Evolutionary conservation across 768 basidiomycete genomes (phyloP).

Genomic region (Lentinula aciculospora): DNA sequence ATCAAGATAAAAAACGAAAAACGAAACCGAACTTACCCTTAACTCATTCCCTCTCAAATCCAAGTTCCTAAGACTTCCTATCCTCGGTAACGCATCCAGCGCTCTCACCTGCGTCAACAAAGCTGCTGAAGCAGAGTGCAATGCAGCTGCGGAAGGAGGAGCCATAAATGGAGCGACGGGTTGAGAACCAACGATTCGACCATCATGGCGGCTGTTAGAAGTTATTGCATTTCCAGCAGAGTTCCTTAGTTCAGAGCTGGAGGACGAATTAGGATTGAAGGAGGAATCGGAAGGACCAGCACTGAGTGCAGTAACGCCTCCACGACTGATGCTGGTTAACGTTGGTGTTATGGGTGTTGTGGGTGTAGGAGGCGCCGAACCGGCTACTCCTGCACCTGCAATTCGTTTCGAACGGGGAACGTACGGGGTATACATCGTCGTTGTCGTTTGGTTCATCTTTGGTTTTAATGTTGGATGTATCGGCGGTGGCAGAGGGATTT

Average conservation of each 20-base stretch:
- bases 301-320: background rate
- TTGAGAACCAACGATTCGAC: background rate
- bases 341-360: background rate
- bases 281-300: background rate
- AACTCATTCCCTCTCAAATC: slow-evolving; percentile 94
- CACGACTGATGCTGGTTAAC: background rate
- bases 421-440: slow-evolving; percentile 84
- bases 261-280: too few relatives aligned
- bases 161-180: too few relatives aligned
- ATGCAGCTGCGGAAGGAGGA: background rate
- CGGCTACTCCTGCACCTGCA: slow-evolving; percentile 10
- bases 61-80: slow-evolving; percentile 83
- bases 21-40: slow-evolving; percentile 36
- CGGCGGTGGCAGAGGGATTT: slow-evolving; percentile 26
- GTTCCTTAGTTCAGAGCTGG: too few relatives aligned
- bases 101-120: slow-evolving; percentile 85
- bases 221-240: background rate
- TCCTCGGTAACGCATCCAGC: slow-evolving; percentile 78
- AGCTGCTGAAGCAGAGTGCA: slow-evolving; percentile 54
- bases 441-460: too few relatives aligned
- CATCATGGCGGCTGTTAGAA: background rate
- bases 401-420: slow-evolving; percentile 60
- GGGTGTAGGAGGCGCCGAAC: slow-evolving; percentile 29
- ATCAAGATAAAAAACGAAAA: background rate
- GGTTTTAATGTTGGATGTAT: slow-evolving; percentile 19